These are phyloP conservation scores for Orbilia javanica DNA, from an alignment of 2,329 filamentous ascomycete genomes.

Conservation along the genomic window DNA sequence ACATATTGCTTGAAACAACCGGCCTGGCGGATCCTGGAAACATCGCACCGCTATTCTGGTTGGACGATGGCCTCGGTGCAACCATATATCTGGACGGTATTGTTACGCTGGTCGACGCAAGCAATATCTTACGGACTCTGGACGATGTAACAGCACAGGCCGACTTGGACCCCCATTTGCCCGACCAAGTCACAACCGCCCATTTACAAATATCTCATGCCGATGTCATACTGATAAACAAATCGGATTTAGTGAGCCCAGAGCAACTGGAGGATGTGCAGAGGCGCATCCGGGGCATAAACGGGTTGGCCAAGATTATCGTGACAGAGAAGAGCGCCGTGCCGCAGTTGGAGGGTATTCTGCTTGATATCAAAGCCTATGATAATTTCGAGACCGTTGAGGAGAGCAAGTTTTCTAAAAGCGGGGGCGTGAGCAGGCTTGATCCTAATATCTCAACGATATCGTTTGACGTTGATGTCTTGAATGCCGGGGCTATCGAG, in stretches of 20 bases:
- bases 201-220: slow-evolving; percentile 97
- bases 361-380: slow-evolving; percentile 93
- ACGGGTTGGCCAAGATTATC: slow-evolving; percentile 86
- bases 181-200: slow-evolving; percentile 75
- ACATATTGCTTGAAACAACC: slow-evolving; percentile 96
- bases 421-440: slow-evolving; percentile 81
- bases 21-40: slow-evolving; percentile 96
- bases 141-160: slow-evolving; percentile 73
- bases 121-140: slow-evolving; percentile 85
- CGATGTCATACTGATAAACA: slow-evolving; percentile 95
- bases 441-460: slow-evolving; percentile 90
- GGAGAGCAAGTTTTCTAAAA: slow-evolving; percentile 70
- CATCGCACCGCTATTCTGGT: slow-evolving; percentile 95
- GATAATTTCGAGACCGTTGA: slow-evolving; percentile 76
- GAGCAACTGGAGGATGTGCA: slow-evolving; percentile 78
- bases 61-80: slow-evolving; percentile 93
- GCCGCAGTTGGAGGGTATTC: slow-evolving; percentile 83
- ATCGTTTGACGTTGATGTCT: slow-evolving; percentile 75
- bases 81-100: slow-evolving; percentile 97
- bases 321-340: slow-evolving; percentile 84
- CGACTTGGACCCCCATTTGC: slow-evolving; percentile 70
- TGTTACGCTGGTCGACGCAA: slow-evolving; percentile 93
- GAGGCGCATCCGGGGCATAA: slow-evolving; percentile 83
- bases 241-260: slow-evolving; percentile 82
- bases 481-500: slow-evolving; percentile 72